Evolutionary conservation across 164 flowering plant species (phyloP), one percentile per base, ranked within the genome.

Genomic region (Stephania yunnanensis): DNA sequence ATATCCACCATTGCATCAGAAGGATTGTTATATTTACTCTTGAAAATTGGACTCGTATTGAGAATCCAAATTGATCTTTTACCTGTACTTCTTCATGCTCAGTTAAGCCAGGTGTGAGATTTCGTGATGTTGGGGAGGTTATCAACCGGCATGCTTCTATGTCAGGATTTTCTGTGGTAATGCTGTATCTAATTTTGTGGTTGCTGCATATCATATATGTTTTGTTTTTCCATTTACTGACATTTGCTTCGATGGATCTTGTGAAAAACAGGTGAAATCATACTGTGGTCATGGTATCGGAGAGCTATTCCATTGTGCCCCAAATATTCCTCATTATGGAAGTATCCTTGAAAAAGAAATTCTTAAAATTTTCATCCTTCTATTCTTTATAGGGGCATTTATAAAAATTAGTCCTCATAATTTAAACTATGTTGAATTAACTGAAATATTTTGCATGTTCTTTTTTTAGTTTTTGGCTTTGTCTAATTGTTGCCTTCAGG

Each of bases 241-340:
- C 22, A 19, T 58, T 10, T 61, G 7, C 69, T 44, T 69, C 68
- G 20, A 2, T 68, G 31, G 42, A 61, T 78, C 44, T 78, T 77
- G 15, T 75, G 7, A 42, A 70, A 80, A 80, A 30, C 76, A 95
- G 99, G 99, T 90, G 75, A 93, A 85, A 85, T 91, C 99, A 75
- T 89, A 89, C 77, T 91, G 97, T 76, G 99, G 99, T 71, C 99
- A 95, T 86, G 99, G 99, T 72, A 91, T 95, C 79, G 99, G 98
- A 72, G 98, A 93, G 85, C 93, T 93, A 68, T 95, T 95, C 81
- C 99, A 95, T 72, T 93, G 99, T 81, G 98, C 99, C 52, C 99
- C 99, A 76, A 90, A 92, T 80, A 91, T 95, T 84, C 99, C 97
- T 20, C 99, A 93, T 80, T 95, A 95, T 88, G 89, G 84, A 76